Evolutionary conservation across 2,329 filamentous ascomycete species (phyloP).

Genomic region (Pochonia chlamydosporia): DNA sequence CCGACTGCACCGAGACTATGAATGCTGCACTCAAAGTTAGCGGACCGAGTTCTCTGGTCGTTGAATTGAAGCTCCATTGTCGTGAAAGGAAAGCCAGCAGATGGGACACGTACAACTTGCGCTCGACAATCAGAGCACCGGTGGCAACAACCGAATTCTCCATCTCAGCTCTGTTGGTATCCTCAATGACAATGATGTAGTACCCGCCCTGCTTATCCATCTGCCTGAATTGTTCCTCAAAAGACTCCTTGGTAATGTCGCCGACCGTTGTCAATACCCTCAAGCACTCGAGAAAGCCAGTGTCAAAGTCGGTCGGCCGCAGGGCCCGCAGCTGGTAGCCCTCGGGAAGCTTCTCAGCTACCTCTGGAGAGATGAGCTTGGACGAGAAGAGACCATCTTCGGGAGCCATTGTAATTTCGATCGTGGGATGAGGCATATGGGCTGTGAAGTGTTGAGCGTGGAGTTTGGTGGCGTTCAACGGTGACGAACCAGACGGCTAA

Average conservation of each 20-base stretch:
- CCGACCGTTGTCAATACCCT: conserved; percentile 90
- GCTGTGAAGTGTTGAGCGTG: not conserved
- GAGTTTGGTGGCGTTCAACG: not conserved
- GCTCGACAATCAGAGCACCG: conserved; percentile 83
- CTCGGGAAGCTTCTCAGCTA: conserved; percentile 66
- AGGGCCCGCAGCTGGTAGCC: conserved; percentile 81
- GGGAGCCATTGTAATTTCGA: conserved; percentile 12
- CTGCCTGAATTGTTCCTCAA: conserved; percentile 76
- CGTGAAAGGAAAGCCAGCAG: not conserved
- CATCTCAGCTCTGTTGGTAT: conserved; percentile 48
- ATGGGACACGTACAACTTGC: conserved; percentile 69
- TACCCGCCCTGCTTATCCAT: conserved; percentile 72
- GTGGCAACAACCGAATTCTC: conserved; percentile 74
- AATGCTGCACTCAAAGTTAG: conserved; percentile 45
- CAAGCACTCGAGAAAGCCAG: conserved; percentile 85
- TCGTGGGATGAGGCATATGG: conserved; percentile 6
- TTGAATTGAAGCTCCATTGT: not conserved
- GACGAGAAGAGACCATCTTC: conserved; percentile 67
- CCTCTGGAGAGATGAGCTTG: conserved; percentile 70
- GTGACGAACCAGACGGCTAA: not conserved
- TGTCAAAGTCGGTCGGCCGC: conserved; percentile 68
- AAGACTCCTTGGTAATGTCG: conserved; percentile 70
- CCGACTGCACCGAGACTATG: conserved; percentile 78
- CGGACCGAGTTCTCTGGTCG: not conserved
- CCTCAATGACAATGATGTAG: conserved; percentile 80